Conservation (phyloP, 2,329 filamentous ascomycete genomes). For the Aspergillus amoenus region DNA sequence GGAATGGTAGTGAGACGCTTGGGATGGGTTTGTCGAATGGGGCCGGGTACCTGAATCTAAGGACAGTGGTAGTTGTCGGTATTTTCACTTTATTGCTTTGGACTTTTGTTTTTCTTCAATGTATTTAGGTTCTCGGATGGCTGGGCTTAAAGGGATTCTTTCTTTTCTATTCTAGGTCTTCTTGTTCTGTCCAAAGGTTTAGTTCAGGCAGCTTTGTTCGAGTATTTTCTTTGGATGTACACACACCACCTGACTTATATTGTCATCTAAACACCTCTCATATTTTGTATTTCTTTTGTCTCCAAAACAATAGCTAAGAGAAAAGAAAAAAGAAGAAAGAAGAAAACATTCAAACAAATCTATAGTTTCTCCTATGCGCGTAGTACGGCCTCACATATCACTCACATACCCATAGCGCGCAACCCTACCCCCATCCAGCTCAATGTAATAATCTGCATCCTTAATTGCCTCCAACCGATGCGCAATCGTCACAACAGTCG, state of each 20-base stretch:
- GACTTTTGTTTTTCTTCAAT: background rate
- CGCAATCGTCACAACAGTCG: constrained; percentile 65
- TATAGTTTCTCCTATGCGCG: background rate
- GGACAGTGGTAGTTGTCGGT: background rate
- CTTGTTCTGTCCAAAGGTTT: background rate
- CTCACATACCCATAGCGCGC: constrained; percentile 28
- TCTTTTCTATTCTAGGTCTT: background rate
- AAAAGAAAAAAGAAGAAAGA: background rate
- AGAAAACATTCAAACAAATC: too few relatives aligned
- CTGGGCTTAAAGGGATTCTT: background rate
- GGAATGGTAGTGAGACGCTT: background rate
- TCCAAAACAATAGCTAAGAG: background rate
- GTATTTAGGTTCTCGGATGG: background rate
- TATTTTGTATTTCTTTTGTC: background rate
- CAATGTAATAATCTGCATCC: constrained; percentile 57
- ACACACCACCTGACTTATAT: background rate
- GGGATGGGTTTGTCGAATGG: background rate
- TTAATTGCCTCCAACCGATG: constrained; percentile 64
- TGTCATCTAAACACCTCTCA: background rate
- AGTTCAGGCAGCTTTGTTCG: background rate
- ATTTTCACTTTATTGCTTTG: background rate
- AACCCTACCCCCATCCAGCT: constrained; percentile 53
- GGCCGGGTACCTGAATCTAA: background rate
- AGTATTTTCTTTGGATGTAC: background rate
- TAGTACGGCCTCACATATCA: constrained; percentile 17